phyloP scores from a whole-genome alignment of 768 basidiomycete species.

The Phlebiopsis gigantea region DNA sequence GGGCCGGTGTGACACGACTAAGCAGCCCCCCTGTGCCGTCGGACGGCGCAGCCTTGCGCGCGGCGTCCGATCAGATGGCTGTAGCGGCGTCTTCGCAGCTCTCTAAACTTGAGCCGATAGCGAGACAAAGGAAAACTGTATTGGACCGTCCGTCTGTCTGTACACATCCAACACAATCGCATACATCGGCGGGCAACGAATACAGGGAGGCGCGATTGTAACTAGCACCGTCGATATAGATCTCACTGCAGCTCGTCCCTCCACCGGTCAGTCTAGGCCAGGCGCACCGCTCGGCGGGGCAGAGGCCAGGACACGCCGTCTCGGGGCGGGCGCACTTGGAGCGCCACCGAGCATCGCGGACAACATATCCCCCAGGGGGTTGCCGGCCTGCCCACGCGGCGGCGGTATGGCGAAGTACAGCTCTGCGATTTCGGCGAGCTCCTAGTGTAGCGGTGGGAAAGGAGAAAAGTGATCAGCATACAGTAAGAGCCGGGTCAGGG shows the following conservation, averaged over 20 bases:
- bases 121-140: too few species aligned
- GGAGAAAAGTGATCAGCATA: background rate
- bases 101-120: too few species aligned
- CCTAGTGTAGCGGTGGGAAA: constrained; percentile 36
- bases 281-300: constrained; percentile 28
- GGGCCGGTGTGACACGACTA: too few species aligned
- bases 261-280: constrained; percentile 43
- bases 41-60: too few species aligned
- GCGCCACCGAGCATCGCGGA: constrained; percentile 84
- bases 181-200: background rate
- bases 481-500: background rate
- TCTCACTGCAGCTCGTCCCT: too few species aligned
- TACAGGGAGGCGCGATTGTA: too few species aligned
- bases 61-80: too few species aligned
- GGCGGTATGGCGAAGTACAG: constrained; percentile 87
- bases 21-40: too few species aligned
- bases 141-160: background rate
- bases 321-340: constrained; percentile 28
- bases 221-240: too few species aligned
- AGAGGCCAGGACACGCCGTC: constrained; percentile 41
- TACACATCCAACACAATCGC: background rate
- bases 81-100: too few species aligned
- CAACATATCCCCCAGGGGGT: constrained; percentile 86
- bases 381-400: constrained; percentile 62
- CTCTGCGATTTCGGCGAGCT: constrained; percentile 59